Evolutionary conservation across 495 filamentous ascomycete genomes (phyloP), one percentile per base, ranked within the genome.

Genomic region (Trichoderma orchidacearum): DNA sequence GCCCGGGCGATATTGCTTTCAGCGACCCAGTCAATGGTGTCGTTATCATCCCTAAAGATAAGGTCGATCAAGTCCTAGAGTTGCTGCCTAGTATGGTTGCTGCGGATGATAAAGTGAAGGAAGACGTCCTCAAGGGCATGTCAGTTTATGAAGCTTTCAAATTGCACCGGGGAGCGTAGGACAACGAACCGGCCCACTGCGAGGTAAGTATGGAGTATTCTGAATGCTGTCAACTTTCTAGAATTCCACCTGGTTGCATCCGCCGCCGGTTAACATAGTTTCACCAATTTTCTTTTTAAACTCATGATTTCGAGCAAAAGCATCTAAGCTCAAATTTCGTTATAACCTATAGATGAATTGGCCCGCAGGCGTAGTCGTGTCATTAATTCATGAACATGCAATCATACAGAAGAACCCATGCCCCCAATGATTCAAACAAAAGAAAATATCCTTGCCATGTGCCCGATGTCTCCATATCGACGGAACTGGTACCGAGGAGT

Each of bases 1-100:
- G 62, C 15, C 55, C 81, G 69, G 83, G 82, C 0, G 85, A 87
- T 67, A 70, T 85, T 18, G 70, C 85, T 23, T 80, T 85, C 60
- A 75, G 77, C 50, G 84, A 88, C 64, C 73, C 76, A 0, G 61
- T 68, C 25, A 80, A 83, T 45, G 84, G 81, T 5, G 80, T 84
- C 1, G 82, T 86, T 4, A 74, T 72, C n/a, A 81, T 87, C 54
- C 84, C 85, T 1, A 64, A 68, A 28, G 70, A 68, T 11, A 64
- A 75, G 23, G 64, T 84, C 0, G 68, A 68, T 13, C 69, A 71
- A 30, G 76, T 83, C 12, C 55, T 82, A 2, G 72, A 75, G 30
- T 32, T 80, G 52, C 69, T 86, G 60, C 81, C 80, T 9, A 69
- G 62, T 56, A 62, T 85, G 38, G 71, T 76, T 18, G 72, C 61